Percentiles rank a stretch among this genome's conserved stretches.
Evolutionary conservation across 805 yeast species (phyloP).

Genomic region (Lachancea nothofagi): DNA sequence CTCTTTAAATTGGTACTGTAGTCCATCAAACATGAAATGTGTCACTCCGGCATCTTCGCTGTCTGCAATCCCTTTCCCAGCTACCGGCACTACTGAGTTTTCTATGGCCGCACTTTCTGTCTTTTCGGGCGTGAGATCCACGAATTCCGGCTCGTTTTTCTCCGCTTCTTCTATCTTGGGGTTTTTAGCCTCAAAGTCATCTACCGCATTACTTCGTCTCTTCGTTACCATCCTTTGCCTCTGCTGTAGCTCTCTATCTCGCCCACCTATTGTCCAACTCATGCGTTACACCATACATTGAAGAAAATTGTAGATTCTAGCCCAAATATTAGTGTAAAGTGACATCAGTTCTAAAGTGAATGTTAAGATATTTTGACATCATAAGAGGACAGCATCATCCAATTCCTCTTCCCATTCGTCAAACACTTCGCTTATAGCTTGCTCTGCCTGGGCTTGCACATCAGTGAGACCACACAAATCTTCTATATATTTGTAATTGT

Average conservation of each 20-base stretch:
- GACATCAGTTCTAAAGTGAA: background rate
- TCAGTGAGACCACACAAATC: conserved; percentile 71
- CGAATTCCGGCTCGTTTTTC: conserved; percentile 15
- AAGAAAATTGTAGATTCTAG: background rate
- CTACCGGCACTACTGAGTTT: conserved; percentile 10
- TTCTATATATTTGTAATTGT: conserved; percentile 63
- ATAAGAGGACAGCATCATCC: conserved; percentile 14
- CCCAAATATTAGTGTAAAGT: conserved; percentile 1
- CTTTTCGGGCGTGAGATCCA: conserved; percentile 1
- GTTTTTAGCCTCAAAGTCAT: conserved; percentile 18
- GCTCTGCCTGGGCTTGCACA: conserved; percentile 55
- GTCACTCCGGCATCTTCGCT: conserved; percentile 36
- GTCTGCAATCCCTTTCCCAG: conserved; percentile 14
- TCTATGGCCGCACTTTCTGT: conserved; percentile 2
- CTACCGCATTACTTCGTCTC: conserved; percentile 20
- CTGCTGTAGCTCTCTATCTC: background rate
- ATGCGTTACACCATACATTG: background rate
- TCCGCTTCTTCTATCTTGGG: conserved; percentile 10
- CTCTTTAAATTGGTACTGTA: conserved; percentile 76
- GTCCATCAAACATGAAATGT: conserved; percentile 58
- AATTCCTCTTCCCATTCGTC: conserved; percentile 26
- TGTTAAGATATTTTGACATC: background rate
- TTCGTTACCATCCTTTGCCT: conserved; percentile 16
- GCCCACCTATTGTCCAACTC: background rate
- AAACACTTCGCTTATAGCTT: conserved; percentile 26